Evolutionary conservation across 2,329 filamentous ascomycete species (phyloP).

Genomic region (Penicillium nordicum): DNA sequence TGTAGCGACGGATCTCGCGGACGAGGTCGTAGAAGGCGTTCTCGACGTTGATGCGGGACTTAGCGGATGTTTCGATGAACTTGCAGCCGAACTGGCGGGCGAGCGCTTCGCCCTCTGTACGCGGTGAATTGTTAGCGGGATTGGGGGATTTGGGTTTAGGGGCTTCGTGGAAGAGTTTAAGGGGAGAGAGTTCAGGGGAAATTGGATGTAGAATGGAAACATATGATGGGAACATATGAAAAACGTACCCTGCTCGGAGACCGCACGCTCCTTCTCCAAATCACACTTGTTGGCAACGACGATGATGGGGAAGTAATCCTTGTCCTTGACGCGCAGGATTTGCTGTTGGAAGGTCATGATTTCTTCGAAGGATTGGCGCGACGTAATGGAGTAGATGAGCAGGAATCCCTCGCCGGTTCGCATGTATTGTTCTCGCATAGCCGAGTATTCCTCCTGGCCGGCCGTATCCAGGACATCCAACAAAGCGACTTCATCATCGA

Average conservation of each 20-base stretch:
- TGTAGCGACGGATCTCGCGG: constrained; percentile 94
- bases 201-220: background rate
- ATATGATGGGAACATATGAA: too few relatives aligned
- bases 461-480: constrained; percentile 98
- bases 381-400: constrained; percentile 97
- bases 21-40: constrained; percentile 98
- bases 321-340: constrained; percentile 97
- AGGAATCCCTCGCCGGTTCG: constrained; percentile 96
- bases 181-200: background rate
- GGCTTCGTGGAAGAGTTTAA: background rate
- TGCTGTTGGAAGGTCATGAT: constrained; percentile 99
- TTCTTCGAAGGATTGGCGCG: constrained; percentile 95
- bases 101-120: constrained; percentile 78
- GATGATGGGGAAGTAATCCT: constrained; percentile 99
- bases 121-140: background rate
- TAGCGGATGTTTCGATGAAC: constrained; percentile 98
- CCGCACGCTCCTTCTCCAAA: constrained; percentile 87
- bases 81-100: constrained; percentile 90
- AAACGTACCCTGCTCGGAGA: constrained; percentile 79
- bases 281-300: constrained; percentile 99
- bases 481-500: constrained; percentile 95
- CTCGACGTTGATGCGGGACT: constrained; percentile 96
- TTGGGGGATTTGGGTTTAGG: background rate
- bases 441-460: constrained; percentile 97
- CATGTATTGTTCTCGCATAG: constrained; percentile 99